These are phyloP conservation scores for Craterostigma plantagineum DNA, from an alignment of 257 asterid genomes.

Conservation along the genomic window DNA sequence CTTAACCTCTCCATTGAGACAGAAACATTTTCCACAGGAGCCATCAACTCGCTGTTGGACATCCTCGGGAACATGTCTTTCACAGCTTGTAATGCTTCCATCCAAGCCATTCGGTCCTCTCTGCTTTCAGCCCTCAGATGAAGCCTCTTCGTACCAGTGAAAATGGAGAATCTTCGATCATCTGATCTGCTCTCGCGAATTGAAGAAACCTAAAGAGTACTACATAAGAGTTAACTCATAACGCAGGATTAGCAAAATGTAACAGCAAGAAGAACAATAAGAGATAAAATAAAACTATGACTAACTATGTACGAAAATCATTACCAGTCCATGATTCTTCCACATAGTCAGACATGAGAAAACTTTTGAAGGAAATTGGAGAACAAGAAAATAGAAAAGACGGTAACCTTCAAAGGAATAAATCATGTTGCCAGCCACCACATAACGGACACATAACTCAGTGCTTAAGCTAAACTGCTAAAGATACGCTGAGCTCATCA, in stretches of 20 bases:
- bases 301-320: too few relatives aligned
- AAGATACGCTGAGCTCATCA: too few relatives aligned
- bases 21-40: constrained; percentile 38
- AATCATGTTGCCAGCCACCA: too few relatives aligned
- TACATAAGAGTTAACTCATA: constrained; percentile 10
- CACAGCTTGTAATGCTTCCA: constrained; percentile 83
- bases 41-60: constrained; percentile 90
- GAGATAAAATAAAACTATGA: neutral
- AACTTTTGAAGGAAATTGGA: too few relatives aligned
- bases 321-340: too few relatives aligned
- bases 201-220: constrained; percentile 60
- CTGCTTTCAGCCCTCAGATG: constrained; percentile 79
- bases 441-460: constrained; percentile 2
- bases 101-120: constrained; percentile 76
- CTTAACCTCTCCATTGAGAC: constrained; percentile 70
- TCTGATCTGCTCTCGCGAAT: constrained; percentile 80
- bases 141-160: constrained; percentile 86
- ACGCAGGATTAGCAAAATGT: too few relatives aligned
- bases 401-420: too few relatives aligned
- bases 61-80: constrained; percentile 90
- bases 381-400: too few relatives aligned
- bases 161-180: constrained; percentile 80
- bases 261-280: neutral
- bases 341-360: too few relatives aligned
- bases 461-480: too few relatives aligned